phyloP scores from a whole-genome alignment of 1,139 yeast species.

The Maudiozyma humilis region DNA sequence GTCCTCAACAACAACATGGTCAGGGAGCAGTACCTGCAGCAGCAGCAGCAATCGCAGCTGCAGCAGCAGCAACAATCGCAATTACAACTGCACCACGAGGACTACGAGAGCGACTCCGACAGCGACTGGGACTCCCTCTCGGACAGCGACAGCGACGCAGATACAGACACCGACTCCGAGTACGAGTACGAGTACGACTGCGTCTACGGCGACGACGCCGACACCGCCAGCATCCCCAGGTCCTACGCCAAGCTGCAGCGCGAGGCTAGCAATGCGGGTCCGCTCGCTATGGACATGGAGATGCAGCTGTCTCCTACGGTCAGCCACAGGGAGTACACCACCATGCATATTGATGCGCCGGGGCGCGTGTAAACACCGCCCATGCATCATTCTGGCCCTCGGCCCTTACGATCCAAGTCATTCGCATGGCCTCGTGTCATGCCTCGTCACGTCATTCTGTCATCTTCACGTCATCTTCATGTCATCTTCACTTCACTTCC shows the following conservation, averaged over 20 bases:
- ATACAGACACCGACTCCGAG: slow-evolving; percentile 10
- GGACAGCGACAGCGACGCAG: slow-evolving; percentile 11
- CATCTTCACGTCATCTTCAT: no score
- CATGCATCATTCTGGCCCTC: no score
- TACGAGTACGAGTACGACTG: slow-evolving; percentile 5
- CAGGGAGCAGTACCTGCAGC: slow-evolving; percentile 1
- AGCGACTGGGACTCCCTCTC: slow-evolving; percentile 1
- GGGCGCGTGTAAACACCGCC: neutral
- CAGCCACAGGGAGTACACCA: neutral
- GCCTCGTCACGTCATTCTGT: no score
- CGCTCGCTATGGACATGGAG: neutral
- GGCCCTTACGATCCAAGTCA: no score
- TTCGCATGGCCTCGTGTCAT: no score
- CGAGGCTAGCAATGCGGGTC: neutral
- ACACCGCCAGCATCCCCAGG: neutral
- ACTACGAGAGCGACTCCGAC: slow-evolving; percentile 10
- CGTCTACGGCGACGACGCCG: slow-evolving; percentile 4
- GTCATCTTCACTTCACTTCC: no score
- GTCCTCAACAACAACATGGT: slow-evolving; percentile 4
- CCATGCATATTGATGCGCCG: neutral
- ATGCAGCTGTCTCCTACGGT: neutral
- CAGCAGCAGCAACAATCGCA: neutral
- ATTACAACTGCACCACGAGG: slow-evolving; percentile 6
- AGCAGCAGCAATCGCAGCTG: neutral
- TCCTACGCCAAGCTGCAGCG: neutral